Evolutionary conservation across 148 eudicot genomes (phyloP).

Genomic region (Gaultheria prostrata): DNA sequence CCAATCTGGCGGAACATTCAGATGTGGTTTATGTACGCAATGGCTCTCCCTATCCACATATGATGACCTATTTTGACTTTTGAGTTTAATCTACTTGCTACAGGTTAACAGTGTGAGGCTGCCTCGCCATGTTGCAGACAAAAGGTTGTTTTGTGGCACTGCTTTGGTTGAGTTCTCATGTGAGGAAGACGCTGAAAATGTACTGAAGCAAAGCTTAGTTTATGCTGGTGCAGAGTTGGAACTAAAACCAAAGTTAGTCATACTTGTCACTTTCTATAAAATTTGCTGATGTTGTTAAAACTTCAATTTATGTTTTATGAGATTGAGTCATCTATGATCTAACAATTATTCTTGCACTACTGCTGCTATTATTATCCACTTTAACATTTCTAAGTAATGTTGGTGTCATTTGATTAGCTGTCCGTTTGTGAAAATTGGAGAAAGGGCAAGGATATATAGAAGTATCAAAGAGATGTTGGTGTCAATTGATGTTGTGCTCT

Average conservation of each 20-base stretch:
- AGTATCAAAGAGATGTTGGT: not conserved
- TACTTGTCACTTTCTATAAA: not conserved
- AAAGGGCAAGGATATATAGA: not conserved
- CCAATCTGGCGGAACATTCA: not conserved
- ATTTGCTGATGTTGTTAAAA: not conserved
- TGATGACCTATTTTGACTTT: not conserved
- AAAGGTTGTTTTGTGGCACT: constrained; percentile 72
- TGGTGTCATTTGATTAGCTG: not conserved
- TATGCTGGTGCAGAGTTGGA: constrained; percentile 71
- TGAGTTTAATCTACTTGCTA: constrained; percentile 10
- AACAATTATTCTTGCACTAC: not conserved
- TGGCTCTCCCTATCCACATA: not conserved
- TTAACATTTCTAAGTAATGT: not conserved
- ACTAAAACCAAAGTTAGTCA: constrained; percentile 74
- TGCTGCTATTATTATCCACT: not conserved
- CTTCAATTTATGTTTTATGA: not conserved
- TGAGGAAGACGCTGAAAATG: constrained; percentile 71
- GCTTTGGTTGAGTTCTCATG: constrained; percentile 80
- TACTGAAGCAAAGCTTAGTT: constrained; percentile 62
- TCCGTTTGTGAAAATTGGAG: not conserved
- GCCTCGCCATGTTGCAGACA: constrained; percentile 78
- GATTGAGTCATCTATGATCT: not conserved
- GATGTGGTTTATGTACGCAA: not conserved
- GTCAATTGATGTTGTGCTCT: not conserved
- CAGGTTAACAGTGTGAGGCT: constrained; percentile 95